Percentiles rank a stretch among this genome's conserved stretches.
Evolutionary conservation across 179 eudicot species (phyloP).

Genomic region (Nepenthes alata): DNA sequence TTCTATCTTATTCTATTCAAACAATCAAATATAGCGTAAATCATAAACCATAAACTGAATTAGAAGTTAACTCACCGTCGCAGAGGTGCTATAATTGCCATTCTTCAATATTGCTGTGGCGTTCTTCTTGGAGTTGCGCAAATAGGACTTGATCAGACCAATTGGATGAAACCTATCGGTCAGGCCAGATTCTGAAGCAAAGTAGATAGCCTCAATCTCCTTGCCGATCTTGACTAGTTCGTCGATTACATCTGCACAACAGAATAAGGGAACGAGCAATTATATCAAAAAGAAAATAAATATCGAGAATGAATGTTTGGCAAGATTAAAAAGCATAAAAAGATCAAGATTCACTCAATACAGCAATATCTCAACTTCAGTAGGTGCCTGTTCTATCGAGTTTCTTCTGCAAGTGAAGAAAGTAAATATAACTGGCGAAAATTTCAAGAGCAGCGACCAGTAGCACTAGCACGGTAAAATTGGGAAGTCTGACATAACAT

Average conservation of each 20-base stretch:
- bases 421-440: not conserved
- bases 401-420: not conserved
- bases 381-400: not conserved
- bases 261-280: not conserved
- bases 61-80: constrained; percentile 22
- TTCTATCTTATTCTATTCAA: no score
- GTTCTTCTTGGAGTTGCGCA: constrained; percentile 20
- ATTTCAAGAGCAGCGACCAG: no score
- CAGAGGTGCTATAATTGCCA: constrained; percentile 21
- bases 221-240: constrained; percentile 24
- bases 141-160: constrained; percentile 26
- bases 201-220: constrained; percentile 23
- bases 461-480: no score
- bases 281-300: no score
- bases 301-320: no score
- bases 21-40: no score
- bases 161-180: constrained; percentile 31
- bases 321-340: no score
- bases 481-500: no score
- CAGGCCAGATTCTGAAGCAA: constrained; percentile 20
- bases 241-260: constrained; percentile 17
- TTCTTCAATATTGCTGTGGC: constrained; percentile 9
- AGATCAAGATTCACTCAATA: no score
- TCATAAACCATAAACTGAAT: not conserved
- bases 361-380: no score